These are phyloP conservation scores for Paracorniculantispora psalliotae DNA, from an alignment of 2,329 filamentous ascomycete species.

Conservation along the genomic window DNA sequence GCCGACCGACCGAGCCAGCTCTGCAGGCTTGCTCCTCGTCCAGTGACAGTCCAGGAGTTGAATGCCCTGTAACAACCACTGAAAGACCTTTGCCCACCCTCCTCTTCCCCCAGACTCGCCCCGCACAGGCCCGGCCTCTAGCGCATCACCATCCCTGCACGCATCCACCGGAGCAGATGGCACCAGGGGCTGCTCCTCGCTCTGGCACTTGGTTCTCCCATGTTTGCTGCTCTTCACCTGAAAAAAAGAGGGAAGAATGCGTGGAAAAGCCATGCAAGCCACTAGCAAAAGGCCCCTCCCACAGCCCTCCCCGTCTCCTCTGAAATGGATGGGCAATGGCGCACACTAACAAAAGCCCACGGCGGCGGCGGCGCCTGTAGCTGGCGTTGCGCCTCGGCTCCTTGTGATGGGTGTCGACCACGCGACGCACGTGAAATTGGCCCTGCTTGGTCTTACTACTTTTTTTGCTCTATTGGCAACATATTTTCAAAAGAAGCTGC, in stretches of 20 bases:
- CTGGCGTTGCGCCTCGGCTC: slow-evolving; percentile 8
- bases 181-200: not conserved
- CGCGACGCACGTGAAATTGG: slow-evolving; percentile 6
- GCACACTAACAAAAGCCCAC: slow-evolving; percentile 8
- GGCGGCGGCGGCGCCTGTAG: not conserved
- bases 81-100: not conserved
- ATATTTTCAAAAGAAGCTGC: too few relatives aligned
- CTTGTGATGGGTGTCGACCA: slow-evolving; percentile 3
- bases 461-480: too few relatives aligned
- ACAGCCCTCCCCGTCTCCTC: too few relatives aligned
- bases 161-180: not conserved
- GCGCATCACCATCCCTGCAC: not conserved
- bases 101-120: slow-evolving; percentile 1
- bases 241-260: too few relatives aligned
- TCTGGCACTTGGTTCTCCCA: not conserved
- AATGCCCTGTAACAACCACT: not conserved
- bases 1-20: not conserved
- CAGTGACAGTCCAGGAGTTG: not conserved
- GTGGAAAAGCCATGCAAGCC: slow-evolving; percentile 2
- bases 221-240: not conserved
- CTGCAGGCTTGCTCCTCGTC: too few relatives aligned
- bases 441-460: not conserved
- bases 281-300: too few relatives aligned
- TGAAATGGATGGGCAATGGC: not conserved
- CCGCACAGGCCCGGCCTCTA: not conserved